Evolutionary conservation across 306 rosid genomes (phyloP).

Genomic region (Dryas drummondii): DNA sequence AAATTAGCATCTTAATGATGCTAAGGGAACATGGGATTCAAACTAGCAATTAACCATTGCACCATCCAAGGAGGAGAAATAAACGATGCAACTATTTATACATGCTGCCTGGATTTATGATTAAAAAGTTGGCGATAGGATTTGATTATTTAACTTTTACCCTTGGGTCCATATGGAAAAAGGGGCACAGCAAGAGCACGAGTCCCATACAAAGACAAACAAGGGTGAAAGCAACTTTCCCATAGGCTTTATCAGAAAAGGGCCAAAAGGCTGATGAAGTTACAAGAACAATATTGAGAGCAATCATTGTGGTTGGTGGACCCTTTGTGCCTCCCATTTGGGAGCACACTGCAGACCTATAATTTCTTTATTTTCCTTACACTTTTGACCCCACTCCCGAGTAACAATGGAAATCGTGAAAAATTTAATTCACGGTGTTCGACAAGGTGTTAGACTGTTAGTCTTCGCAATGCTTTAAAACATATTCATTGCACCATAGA

Average conservation of each 20-base stretch:
- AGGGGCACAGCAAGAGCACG: not conserved
- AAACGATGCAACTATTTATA: too few relatives aligned
- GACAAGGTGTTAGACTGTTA: too few relatives aligned
- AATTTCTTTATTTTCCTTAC: not conserved
- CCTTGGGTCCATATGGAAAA: not conserved
- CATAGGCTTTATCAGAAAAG: conserved; percentile 19
- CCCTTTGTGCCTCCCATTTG: not conserved
- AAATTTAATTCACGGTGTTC: too few relatives aligned
- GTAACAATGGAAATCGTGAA: too few relatives aligned
- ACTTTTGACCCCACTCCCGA: not conserved
- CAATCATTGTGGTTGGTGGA: not conserved
- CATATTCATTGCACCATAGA: too few relatives aligned
- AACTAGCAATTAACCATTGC: too few relatives aligned
- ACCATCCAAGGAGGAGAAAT: too few relatives aligned
- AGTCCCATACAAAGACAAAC: not conserved
- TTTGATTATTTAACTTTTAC: not conserved
- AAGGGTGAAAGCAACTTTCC: not conserved
- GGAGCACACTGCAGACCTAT: not conserved
- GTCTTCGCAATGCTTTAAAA: too few relatives aligned
- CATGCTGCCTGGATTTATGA: too few relatives aligned
- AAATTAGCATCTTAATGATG: too few relatives aligned
- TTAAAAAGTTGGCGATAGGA: too few relatives aligned
- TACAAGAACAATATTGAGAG: conserved; percentile 3
- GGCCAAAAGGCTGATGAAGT: not conserved
- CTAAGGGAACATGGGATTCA: too few relatives aligned